A percentile compares a stretch with the other conserved stretches of the same genome.
These are phyloP conservation scores for Xerocomus potaroensis DNA, from an alignment of 768 basidiomycete genomes.

Conservation along the genomic window DNA sequence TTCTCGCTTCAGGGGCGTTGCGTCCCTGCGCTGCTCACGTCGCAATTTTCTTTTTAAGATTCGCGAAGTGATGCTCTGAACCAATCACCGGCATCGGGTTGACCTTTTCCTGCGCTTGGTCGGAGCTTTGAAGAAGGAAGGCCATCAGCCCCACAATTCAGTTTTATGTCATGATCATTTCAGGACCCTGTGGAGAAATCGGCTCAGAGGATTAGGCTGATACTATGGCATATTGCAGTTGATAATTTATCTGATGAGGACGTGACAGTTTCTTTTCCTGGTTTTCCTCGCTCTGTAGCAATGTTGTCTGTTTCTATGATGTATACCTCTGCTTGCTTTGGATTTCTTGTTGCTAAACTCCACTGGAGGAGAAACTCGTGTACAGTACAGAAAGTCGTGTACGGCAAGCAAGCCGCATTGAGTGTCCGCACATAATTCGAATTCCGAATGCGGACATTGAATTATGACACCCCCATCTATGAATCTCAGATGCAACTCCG, in stretches of 20 bases:
- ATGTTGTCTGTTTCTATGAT: not conserved
- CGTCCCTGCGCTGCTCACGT: constrained; percentile 1
- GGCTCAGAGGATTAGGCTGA: not conserved
- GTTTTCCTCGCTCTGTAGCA: not conserved
- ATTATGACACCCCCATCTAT: too few species aligned
- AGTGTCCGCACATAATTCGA: too few species aligned
- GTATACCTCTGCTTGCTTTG: too few species aligned
- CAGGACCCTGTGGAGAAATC: not conserved
- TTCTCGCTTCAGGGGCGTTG: not conserved
- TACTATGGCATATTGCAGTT: not conserved
- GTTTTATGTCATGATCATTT: not conserved
- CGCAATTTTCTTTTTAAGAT: constrained; percentile 33
- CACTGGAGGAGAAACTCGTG: too few species aligned
- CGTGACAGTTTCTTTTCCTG: not conserved
- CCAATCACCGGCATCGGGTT: not conserved
- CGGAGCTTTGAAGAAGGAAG: too few species aligned
- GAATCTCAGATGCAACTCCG: constrained; percentile 1
- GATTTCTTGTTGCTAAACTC: not conserved
- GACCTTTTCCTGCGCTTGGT: too few species aligned
- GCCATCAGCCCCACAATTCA: too few species aligned
- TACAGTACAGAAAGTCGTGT: too few species aligned
- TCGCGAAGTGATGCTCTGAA: constrained; percentile 49
- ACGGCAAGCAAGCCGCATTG: too few species aligned
- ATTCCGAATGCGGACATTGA: too few species aligned
- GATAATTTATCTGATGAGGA: not conserved